A percentile compares a stretch with the other conserved stretches of the same genome.
These are phyloP conservation scores for Castanea crenata DNA, from an alignment of 306 rosid species.

Conservation along the genomic window DNA sequence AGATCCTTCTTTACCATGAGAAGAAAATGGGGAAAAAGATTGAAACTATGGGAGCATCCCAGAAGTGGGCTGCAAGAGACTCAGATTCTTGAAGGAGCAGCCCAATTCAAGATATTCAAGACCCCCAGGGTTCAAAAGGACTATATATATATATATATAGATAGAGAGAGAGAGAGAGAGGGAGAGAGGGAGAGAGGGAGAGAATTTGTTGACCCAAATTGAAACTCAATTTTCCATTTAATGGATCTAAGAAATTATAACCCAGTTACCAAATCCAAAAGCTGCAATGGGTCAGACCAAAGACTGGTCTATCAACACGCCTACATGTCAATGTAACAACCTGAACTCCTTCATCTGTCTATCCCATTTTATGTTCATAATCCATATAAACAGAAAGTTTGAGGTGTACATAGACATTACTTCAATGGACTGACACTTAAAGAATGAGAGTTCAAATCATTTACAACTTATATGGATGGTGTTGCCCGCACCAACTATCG, in stretches of 20 bases:
- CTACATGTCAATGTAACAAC: neutral
- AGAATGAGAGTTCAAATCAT: neutral
- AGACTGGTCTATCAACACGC: neutral
- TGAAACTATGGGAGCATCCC: slow-evolving; percentile 23
- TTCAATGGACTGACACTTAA: neutral
- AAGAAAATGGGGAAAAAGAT: slow-evolving; percentile 22
- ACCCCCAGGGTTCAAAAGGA: slow-evolving; percentile 16
- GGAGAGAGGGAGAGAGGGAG: no score
- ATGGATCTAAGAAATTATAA: slow-evolving; percentile 3
- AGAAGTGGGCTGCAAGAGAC: slow-evolving; percentile 3
- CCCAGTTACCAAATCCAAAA: neutral
- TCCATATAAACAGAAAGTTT: neutral
- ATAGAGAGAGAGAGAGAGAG: no score
- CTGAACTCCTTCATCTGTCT: slow-evolving; percentile 3
- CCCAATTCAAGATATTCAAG: slow-evolving; percentile 2
- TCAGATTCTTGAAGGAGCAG: slow-evolving; percentile 12
- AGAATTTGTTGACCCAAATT: neutral
- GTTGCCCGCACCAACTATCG: neutral
- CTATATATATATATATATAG: slow-evolving; percentile 4
- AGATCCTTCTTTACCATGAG: slow-evolving; percentile 9
- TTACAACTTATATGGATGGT: neutral
- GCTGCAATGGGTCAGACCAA: neutral
- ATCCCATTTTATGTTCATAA: neutral
- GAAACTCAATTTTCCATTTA: neutral
- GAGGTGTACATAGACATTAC: neutral